phyloP scores from a whole-genome alignment of 164 flowering plant genomes.

The Vitis amurensis region DNA sequence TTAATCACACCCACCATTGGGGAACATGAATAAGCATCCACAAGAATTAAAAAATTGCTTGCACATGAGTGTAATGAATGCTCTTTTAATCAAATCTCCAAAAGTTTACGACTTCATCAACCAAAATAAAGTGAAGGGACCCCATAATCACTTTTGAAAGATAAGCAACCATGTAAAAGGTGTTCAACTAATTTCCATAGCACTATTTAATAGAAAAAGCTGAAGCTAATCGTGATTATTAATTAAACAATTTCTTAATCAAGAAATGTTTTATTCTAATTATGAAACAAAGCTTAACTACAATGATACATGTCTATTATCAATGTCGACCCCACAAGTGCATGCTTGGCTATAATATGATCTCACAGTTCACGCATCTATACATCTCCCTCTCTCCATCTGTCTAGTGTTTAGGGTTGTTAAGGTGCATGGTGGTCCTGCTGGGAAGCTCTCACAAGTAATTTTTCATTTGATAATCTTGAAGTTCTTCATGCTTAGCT shows the following conservation, averaged over 20 bases:
- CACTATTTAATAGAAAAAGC: slow-evolving; percentile 13
- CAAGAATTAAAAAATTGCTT: background rate
- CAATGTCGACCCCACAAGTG: slow-evolving; percentile 32
- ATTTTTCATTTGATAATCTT: slow-evolving; percentile 5
- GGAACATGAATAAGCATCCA: slow-evolving; percentile 1
- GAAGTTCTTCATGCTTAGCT: slow-evolving; percentile 21
- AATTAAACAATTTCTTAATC: slow-evolving; percentile 7
- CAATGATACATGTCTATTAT: slow-evolving; percentile 35
- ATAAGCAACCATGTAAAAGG: slow-evolving; percentile 1
- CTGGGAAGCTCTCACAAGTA: slow-evolving; percentile 12
- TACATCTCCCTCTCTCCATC: slow-evolving; percentile 8
- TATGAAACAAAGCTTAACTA: slow-evolving; percentile 18
- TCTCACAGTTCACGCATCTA: slow-evolving; percentile 8
- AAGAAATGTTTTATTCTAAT: slow-evolving; percentile 16
- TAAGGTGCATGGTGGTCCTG: slow-evolving; percentile 23
- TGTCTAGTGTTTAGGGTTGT: slow-evolving; percentile 3
- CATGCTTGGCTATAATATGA: slow-evolving; percentile 37
- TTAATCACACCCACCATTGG: slow-evolving; percentile 4
- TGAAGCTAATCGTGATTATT: slow-evolving; percentile 1
- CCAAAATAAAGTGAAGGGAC: slow-evolving; percentile 1
- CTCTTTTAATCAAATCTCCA: slow-evolving; percentile 18
- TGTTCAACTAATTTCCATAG: slow-evolving; percentile 13
- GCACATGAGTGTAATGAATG: slow-evolving; percentile 37
- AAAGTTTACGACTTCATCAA: slow-evolving; percentile 10
- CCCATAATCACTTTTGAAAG: slow-evolving; percentile 5